These are phyloP conservation scores for Coelastrella sp. DNA, from an alignment of 139 green algal genomes.

Conservation along the genomic window DNA sequence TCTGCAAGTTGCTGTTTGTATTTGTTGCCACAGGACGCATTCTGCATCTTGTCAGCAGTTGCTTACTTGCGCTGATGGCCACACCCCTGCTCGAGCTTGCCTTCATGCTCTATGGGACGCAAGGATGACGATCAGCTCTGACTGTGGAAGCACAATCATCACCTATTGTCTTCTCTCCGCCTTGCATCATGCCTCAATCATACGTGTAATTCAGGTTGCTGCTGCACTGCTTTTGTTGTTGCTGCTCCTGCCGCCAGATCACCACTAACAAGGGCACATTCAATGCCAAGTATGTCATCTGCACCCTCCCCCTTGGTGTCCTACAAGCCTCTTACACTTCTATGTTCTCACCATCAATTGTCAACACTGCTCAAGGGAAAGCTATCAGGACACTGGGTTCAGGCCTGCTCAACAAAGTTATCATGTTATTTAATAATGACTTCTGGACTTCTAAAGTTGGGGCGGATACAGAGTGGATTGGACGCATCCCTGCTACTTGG, in stretches of 20 bases:
- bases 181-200: not conserved
- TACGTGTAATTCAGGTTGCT: not conserved
- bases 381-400: slow-evolving; percentile 10
- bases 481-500: not conserved
- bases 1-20: no score
- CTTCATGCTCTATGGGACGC: no score
- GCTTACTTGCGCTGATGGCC: no score
- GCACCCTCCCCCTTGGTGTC: slow-evolving; percentile 23
- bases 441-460: slow-evolving; percentile 22
- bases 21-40: no score
- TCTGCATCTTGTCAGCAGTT: no score
- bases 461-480: slow-evolving; percentile 11
- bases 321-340: not conserved
- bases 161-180: not conserved
- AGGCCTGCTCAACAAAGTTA: slow-evolving; percentile 20
- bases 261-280: not conserved
- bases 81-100: no score
- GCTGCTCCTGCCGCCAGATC: not conserved
- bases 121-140: no score
- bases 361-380: not conserved
- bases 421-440: not conserved
- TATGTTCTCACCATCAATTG: not conserved
- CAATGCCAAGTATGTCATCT: slow-evolving; percentile 3
- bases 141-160: no score
- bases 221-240: not conserved